Conservation (phyloP, 805 yeast genomes). For the Spathaspora girioi region DNA sequence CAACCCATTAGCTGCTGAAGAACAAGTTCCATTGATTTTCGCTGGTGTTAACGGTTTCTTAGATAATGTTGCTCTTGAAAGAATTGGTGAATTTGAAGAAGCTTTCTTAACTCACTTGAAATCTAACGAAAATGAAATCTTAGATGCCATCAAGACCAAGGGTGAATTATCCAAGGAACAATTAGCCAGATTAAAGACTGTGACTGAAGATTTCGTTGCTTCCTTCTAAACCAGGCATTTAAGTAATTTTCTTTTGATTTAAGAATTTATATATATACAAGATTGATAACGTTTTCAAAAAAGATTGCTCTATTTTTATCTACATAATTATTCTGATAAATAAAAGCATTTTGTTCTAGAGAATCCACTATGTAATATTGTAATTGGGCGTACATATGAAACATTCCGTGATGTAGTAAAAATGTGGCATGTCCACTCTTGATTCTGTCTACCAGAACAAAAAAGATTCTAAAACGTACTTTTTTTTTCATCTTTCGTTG, state of each 20-base stretch:
- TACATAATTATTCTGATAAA: conserved; percentile 1
- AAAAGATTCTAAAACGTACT: no score
- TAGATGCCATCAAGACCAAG: conserved; percentile 77
- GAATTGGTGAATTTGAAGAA: conserved; percentile 87
- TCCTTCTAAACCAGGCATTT: conserved; percentile 52
- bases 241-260: conserved; percentile 1
- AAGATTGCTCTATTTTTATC: conserved; percentile 5
- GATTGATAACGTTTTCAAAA: neutral
- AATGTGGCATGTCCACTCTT: neutral
- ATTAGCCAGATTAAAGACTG: conserved; percentile 82
- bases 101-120: conserved; percentile 89
- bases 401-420: neutral
- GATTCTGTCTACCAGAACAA: no score
- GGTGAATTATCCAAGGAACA: conserved; percentile 90
- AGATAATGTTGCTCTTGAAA: conserved; percentile 79
- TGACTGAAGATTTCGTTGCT: conserved; percentile 89
- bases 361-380: neutral
- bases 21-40: conserved; percentile 96
- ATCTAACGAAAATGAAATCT: conserved; percentile 81
- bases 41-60: conserved; percentile 99
- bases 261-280: neutral
- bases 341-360: neutral
- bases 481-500: no score
- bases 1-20: conserved; percentile 96
- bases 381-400: neutral